phyloP scores from a whole-genome alignment of 1,284 basidiomycete species.

The Entoloma clypeatum region DNA sequence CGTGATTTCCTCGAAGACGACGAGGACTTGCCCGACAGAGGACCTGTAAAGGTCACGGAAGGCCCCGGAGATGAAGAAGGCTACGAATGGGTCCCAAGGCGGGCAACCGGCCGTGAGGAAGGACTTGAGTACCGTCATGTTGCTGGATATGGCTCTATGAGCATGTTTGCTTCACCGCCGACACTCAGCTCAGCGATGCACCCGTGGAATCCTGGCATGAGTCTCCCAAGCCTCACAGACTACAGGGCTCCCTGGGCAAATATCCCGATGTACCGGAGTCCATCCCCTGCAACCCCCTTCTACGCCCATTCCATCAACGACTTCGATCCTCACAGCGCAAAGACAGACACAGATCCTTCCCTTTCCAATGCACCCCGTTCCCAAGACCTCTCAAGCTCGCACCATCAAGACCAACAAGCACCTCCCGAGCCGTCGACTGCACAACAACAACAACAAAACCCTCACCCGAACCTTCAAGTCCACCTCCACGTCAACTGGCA shows the following conservation, averaged over 20 bases:
- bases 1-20: constrained; percentile 88
- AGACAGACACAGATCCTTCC: not conserved
- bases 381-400: constrained; percentile 8
- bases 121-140: constrained; percentile 61
- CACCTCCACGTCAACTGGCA: constrained; percentile 75
- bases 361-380: constrained; percentile 4
- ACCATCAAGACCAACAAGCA: constrained; percentile 5
- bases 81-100: constrained; percentile 76
- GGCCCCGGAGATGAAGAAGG: constrained; percentile 54
- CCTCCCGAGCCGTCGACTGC: constrained; percentile 17
- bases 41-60: constrained; percentile 52
- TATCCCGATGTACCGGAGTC: constrained; percentile 36
- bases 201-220: constrained; percentile 41
- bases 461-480: constrained; percentile 69
- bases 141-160: constrained; percentile 49
- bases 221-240: constrained; percentile 35
- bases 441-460: constrained; percentile 29
- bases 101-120: constrained; percentile 55
- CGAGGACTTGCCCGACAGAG: constrained; percentile 52
- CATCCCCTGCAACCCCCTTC: constrained; percentile 38
- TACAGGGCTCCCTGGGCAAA: constrained; percentile 31
- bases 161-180: constrained; percentile 57
- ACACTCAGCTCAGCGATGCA: constrained; percentile 44
- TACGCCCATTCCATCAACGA: constrained; percentile 25
- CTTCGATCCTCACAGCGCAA: constrained; percentile 7